Conservation (phyloP, 441 rosid species). For the Bocquillonia castaneifolia region DNA sequence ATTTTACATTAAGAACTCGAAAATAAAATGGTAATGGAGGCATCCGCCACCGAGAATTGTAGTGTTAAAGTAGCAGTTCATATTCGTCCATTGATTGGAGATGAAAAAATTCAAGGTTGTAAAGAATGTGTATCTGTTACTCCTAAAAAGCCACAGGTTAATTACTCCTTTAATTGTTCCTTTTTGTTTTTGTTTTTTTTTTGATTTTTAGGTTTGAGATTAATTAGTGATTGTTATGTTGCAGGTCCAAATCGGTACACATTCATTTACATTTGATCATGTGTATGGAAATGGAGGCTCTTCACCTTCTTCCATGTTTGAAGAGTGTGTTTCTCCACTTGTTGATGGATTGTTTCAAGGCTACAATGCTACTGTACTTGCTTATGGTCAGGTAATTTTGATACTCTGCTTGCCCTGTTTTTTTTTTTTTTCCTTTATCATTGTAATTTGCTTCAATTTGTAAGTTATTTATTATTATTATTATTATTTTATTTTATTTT, state of each 20-base stretch:
- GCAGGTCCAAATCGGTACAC: conserved; percentile 89
- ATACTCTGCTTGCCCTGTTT: too few species aligned
- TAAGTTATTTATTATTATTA: conserved; percentile 8
- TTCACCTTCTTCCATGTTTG: conserved; percentile 70
- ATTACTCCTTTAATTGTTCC: not conserved
- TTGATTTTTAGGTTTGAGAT: not conserved
- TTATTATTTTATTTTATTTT: not conserved
- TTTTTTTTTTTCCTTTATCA: not conserved
- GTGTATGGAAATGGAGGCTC: conserved; percentile 79
- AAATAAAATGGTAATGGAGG: conserved; percentile 1
- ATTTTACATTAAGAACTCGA: not conserved
- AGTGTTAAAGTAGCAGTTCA: conserved; percentile 95
- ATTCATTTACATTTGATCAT: conserved; percentile 93
- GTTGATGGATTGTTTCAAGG: conserved; percentile 96
- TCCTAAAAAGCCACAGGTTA: conserved; percentile 95
- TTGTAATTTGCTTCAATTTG: not conserved
- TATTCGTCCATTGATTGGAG: conserved; percentile 87
- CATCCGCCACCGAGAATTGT: conserved; percentile 72
- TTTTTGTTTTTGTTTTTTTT: not conserved
- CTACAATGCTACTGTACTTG: conserved; percentile 95
- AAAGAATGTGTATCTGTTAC: conserved; percentile 82
- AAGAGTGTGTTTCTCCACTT: conserved; percentile 75
- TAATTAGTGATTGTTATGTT: conserved; percentile 4
- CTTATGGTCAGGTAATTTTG: conserved; percentile 99
- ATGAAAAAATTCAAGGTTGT: conserved; percentile 84